These are phyloP conservation scores for Lentinula guzmanii DNA, from an alignment of 768 basidiomycete genomes.

Conservation along the genomic window DNA sequence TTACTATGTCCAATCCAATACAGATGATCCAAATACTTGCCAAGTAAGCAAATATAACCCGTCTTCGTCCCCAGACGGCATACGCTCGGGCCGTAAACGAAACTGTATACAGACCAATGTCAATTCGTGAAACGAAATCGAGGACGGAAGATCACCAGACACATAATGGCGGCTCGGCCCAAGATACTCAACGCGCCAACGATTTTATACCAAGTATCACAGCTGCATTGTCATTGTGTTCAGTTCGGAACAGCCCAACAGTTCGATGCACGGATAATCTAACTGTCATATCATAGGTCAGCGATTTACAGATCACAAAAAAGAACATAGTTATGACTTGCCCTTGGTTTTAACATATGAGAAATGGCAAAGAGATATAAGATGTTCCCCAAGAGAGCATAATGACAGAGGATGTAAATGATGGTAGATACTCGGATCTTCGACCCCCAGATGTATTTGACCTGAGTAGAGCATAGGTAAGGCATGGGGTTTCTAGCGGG, in stretches of 20 bases:
- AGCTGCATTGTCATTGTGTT: background rate
- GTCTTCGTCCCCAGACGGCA: conserved; percentile 18
- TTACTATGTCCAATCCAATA: conserved; percentile 20
- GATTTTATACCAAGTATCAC: conserved; percentile 10
- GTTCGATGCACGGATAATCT: background rate
- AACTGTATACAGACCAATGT: conserved; percentile 4
- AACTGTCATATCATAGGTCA: background rate
- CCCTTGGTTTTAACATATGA: conserved; percentile 11
- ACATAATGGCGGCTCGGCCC: conserved; percentile 14
- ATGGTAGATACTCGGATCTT: conserved; percentile 16
- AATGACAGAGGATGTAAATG: conserved; percentile 21
- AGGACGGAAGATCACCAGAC: conserved; percentile 6
- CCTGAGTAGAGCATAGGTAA: background rate
- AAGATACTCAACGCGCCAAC: conserved; percentile 7
- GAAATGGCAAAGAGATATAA: conserved; percentile 19
- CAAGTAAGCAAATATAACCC: conserved; percentile 16
- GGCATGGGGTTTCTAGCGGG: background rate
- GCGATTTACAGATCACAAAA: background rate
- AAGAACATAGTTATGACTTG: background rate
- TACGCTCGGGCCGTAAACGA: conserved; percentile 17
- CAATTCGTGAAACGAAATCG: background rate
- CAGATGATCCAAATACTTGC: conserved; percentile 15
- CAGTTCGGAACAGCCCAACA: background rate
- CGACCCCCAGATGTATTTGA: conserved; percentile 19
- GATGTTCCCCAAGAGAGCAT: conserved; percentile 21